phyloP scores from a whole-genome alignment of 1,284 basidiomycete species.

The Ustilago esculenta region DNA sequence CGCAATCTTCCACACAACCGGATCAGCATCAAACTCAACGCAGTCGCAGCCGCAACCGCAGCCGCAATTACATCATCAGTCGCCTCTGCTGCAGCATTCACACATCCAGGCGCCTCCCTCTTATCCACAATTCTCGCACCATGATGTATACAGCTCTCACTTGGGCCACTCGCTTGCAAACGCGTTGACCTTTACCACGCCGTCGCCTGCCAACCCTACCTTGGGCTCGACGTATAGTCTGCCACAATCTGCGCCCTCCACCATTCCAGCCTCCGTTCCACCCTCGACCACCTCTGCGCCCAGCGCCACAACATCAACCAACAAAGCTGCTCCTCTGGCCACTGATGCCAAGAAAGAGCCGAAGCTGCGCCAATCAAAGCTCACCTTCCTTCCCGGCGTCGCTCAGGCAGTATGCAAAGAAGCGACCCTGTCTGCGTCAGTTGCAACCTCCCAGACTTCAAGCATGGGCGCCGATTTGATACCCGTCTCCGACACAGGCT shows the following conservation, averaged over 20 bases:
- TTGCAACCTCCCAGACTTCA: not conserved
- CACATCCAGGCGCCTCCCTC: not conserved
- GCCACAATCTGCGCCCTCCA: not conserved
- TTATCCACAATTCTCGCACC: not conserved
- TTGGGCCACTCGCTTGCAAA: slow-evolving; percentile 24
- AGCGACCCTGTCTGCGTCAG: not conserved
- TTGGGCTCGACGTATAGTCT: not conserved
- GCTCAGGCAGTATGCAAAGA: slow-evolving; percentile 12
- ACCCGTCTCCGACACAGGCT: not conserved
- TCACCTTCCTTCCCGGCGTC: slow-evolving; percentile 15
- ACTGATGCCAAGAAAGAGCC: slow-evolving; percentile 1
- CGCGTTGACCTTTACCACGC: slow-evolving; percentile 16
- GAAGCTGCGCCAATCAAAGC: slow-evolving; percentile 29
- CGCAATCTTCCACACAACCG: slow-evolving; percentile 1
- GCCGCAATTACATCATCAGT: slow-evolving; percentile 5
- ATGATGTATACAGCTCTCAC: not conserved
- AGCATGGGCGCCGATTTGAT: not conserved
- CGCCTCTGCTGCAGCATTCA: not conserved
- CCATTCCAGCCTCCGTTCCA: not conserved
- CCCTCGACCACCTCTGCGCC: not conserved
- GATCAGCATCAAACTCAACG: not conserved
- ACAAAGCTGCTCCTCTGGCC: not conserved
- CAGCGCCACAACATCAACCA: not conserved
- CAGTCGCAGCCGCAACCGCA: not conserved
- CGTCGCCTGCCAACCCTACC: not conserved